Base-by-base conservation (phyloP, 1,284 basidiomycete species). In the Rhodotorula mucilaginosa region DNA sequence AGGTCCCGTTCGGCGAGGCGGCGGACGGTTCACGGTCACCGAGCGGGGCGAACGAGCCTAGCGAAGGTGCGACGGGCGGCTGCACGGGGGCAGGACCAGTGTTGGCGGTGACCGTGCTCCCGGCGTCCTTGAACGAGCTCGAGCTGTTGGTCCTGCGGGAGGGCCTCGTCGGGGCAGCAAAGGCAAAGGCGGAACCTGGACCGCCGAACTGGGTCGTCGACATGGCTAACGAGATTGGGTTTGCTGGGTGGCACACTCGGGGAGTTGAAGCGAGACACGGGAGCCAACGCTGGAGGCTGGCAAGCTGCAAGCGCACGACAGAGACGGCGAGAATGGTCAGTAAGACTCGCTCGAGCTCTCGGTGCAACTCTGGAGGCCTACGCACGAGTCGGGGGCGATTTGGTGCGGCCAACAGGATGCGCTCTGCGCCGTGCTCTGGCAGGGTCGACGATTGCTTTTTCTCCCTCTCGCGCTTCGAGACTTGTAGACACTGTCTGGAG, bases 171-270 rank as follows among this genome's bases (percentile, higher is more conserved):
- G 69, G 65, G 1, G 70, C 70, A 31, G 73, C 68, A 65, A 72
- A 72, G 52, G 67, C 64, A 49, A 74, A 74, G 26, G 72, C 72
- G 39, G 72, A 73, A 21, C 73, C 73, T 18, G 73, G 73, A 7
- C 63, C 63, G 54, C 73, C 73, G 39, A 74, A 74, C 19, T 34
- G 60, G 34, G 60, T 61, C 29, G 60, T 48, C 58, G 72, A 67
- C 69, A 73, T 73, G 23, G 60, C 56, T 39, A 31, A 19, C 10
- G 31, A 34, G 29, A 19, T 5, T 10, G 29, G 63, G n/a, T 29
- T 18, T 16, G 47, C n/a, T 34, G 15, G 19, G 23, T 13, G 26
- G n/a, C 29, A 34, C 7, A 34, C 31, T 39, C 21, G 26, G 51
- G 29, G 58, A 4, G 39, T 26, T 26, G 16, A 26, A 3, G 29